Evolutionary conservation across 139 green algal genomes (phyloP).

Genomic region (Edaphochlamys debaryana): DNA sequence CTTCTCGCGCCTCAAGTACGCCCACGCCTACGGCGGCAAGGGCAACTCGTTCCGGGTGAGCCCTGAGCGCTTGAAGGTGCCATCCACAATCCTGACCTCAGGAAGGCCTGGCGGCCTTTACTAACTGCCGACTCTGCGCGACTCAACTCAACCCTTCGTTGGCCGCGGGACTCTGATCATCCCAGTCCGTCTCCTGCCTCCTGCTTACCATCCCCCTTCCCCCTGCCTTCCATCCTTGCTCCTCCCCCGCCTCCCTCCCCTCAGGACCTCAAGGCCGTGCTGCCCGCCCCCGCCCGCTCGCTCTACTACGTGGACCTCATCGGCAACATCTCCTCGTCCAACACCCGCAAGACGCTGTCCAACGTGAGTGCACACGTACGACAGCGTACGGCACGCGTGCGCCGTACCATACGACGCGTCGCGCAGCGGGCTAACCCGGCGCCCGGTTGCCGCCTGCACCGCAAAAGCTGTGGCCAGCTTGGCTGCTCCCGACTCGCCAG

Average conservation of each 20-base stretch:
- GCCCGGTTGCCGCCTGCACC: too few species aligned
- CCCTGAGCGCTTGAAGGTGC: too few species aligned
- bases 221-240: not conserved
- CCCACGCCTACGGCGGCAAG: slow-evolving; percentile 42
- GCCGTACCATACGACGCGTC: too few species aligned
- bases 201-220: not conserved
- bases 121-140: too few species aligned
- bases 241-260: too few species aligned
- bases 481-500: too few species aligned
- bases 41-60: slow-evolving; percentile 60
- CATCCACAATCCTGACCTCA: not conserved
- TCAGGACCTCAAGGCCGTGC: slow-evolving; percentile 62
- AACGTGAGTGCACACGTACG: slow-evolving; percentile 32
- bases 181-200: too few species aligned
- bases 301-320: slow-evolving; percentile 92
- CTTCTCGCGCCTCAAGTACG: slow-evolving; percentile 76
- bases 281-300: slow-evolving; percentile 67
- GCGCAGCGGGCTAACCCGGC: too few species aligned
- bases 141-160: too few species aligned
- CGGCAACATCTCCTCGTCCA: slow-evolving; percentile 87
- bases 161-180: too few species aligned
- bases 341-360: slow-evolving; percentile 24
- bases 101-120: not conserved
- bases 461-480: too few species aligned
- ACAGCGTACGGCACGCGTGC: too few species aligned